Evolutionary conservation across 805 yeast genomes (phyloP).

Genomic region (Spathaspora gorwiae): DNA sequence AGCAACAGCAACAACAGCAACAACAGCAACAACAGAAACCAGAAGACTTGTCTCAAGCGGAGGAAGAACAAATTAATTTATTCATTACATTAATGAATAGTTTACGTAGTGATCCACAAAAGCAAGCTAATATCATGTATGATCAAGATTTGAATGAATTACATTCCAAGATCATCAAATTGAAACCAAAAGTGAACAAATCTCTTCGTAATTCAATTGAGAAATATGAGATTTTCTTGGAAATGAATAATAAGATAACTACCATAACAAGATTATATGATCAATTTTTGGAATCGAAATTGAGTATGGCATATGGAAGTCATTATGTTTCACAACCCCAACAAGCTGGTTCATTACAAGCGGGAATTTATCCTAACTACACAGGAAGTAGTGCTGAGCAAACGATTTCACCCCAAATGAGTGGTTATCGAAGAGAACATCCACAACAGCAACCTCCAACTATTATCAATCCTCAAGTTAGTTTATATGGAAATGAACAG

Average conservation of each 20-base stretch:
- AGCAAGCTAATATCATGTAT: slow-evolving; percentile 33
- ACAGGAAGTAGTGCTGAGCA: not conserved
- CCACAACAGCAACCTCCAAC: not conserved
- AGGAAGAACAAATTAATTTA: slow-evolving; percentile 64
- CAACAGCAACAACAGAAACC: slow-evolving; percentile 6
- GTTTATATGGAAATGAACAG: not conserved
- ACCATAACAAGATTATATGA: slow-evolving; percentile 76
- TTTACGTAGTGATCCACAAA: slow-evolving; percentile 42
- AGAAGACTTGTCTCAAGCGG: slow-evolving; percentile 49
- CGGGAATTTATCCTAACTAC: slow-evolving; percentile 2
- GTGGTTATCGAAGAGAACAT: not conserved
- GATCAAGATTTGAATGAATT: slow-evolving; percentile 53
- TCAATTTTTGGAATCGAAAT: slow-evolving; percentile 55
- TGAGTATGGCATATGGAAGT: slow-evolving; percentile 32
- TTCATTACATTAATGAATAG: slow-evolving; percentile 65
- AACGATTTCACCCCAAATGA: not conserved
- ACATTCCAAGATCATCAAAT: slow-evolving; percentile 52
- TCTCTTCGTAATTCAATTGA: slow-evolving; percentile 54
- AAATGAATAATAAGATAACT: slow-evolving; percentile 73
- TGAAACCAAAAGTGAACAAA: slow-evolving; percentile 67
- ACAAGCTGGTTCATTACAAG: slow-evolving; percentile 1
- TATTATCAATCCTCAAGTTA: not conserved
- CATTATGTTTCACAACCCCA: slow-evolving; percentile 15
- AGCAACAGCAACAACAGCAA: slow-evolving; percentile 6
- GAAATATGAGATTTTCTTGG: slow-evolving; percentile 62